These are phyloP conservation scores for Russula foetens DNA, from an alignment of 768 basidiomycete species.

Conservation along the genomic window DNA sequence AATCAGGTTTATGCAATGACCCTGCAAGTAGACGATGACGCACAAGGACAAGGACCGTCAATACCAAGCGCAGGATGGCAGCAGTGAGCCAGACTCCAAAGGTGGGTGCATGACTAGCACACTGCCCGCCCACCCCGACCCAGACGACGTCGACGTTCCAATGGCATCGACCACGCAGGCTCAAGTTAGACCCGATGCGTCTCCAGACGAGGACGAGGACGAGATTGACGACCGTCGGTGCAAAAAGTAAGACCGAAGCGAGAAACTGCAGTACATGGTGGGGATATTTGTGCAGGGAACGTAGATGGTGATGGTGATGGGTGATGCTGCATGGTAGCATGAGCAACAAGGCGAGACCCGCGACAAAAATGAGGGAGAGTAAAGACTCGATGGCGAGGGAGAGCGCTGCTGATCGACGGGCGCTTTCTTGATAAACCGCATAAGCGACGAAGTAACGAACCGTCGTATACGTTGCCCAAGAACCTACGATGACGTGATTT, in stretches of 20 bases:
- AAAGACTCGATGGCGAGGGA: constrained; percentile 42
- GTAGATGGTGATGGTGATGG: constrained; percentile 26
- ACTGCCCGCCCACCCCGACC: constrained; percentile 33
- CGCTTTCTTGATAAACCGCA: constrained; percentile 31
- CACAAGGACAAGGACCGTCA: constrained; percentile 49
- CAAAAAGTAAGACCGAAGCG: constrained; percentile 35
- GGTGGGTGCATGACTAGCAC: constrained; percentile 28
- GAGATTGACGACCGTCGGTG: constrained; percentile 48
- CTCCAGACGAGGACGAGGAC: constrained; percentile 49
- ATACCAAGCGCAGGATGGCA: constrained; percentile 41
- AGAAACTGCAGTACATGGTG: constrained; percentile 38
- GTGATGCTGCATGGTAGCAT: constrained; percentile 29
- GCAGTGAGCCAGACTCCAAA: constrained; percentile 51
- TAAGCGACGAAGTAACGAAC: constrained; percentile 61
- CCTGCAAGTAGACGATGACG: constrained; percentile 31
- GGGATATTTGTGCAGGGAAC: too few relatives aligned
- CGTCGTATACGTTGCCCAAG: constrained; percentile 55
- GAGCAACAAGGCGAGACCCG: constrained; percentile 25
- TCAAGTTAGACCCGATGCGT: constrained; percentile 31
- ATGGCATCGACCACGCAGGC: constrained; percentile 40
- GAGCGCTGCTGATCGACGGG: constrained; percentile 38
- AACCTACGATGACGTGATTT: constrained; percentile 30
- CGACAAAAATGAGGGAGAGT: constrained; percentile 27
- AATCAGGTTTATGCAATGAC: not conserved
- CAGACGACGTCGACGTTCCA: constrained; percentile 64